Base-by-base conservation (phyloP, 202 grass and related monocot genomes). In the Schoenoplectus triqueter region DNA sequence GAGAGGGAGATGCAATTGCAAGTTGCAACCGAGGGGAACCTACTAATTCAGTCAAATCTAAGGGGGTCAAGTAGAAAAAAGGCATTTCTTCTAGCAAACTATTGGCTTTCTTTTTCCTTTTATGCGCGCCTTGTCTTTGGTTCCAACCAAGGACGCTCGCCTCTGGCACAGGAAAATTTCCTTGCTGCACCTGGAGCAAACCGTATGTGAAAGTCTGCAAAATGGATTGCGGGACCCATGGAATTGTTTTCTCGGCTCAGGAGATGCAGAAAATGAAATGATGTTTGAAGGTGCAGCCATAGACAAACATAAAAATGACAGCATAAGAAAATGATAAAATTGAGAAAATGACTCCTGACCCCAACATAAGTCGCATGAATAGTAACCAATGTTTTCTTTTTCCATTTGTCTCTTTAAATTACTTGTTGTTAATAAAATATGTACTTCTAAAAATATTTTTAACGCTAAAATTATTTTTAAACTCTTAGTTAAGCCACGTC, bases 21-120 rank as follows among this genome's bases (percentile, higher is more conserved):
- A 21, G 15, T 10, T 8, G 46, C 45, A 18, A 47, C 2, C 2
- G 52, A 77, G 41, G 8, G 1, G 8, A 0, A 17, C 20, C 13
- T 46, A 2, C 45, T 2, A 17, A 71, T 83, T 83, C 71, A 6
- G 66, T 10, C 18, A 83, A 69, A 56, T 1, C 10, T 11, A 18
- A 14, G 81, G 64, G 13, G 62, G 54, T 31, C 13, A 17, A 17
- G 20, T 4, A 31, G 6, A 22, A 82, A 68, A 20, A 66, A 1
- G 0, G 80, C 10, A 51, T 82, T 82, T 66, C 13, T 81, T 79
- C n/a, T 17, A 80, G 50, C 14, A n/a, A 20, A 3, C 75, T 79
- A 22, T 66, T 48, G 17, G 60, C 42, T 66, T 49, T 11, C 10
- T 66, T 81, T 49, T 82, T 45, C 52, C 19, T 82, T 42, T 31